Conservation (phyloP, 768 basidiomycete species). For the Tephrocybe rancida region DNA sequence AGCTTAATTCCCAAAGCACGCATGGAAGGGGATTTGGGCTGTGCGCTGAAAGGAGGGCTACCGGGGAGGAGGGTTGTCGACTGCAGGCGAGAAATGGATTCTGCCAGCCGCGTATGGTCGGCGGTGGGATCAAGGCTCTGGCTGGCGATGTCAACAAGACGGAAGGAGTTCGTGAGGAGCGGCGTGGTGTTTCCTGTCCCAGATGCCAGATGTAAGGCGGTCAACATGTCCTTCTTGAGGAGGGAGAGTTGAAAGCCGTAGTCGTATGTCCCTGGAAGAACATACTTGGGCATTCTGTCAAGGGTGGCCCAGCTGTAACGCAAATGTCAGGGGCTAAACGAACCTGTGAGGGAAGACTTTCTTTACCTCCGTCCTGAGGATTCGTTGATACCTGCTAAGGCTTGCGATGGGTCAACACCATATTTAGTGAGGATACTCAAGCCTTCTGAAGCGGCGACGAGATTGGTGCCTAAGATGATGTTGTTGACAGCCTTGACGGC, state of each 20-base stretch:
- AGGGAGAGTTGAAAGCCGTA: slow-evolving; percentile 13
- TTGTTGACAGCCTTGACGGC: slow-evolving; percentile 15
- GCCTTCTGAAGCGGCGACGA: slow-evolving; percentile 10
- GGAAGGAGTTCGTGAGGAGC: slow-evolving; percentile 8
- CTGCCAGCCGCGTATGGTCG: slow-evolving; percentile 7
- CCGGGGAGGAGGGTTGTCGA: neutral
- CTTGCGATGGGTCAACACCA: neutral
- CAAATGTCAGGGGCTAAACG: neutral
- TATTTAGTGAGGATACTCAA: slow-evolving; percentile 10
- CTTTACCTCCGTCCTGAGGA: slow-evolving; percentile 14
- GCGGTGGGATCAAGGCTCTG: neutral
- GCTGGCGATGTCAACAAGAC: slow-evolving; percentile 4
- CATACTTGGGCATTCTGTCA: slow-evolving; percentile 6
- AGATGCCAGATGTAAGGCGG: slow-evolving; percentile 11
- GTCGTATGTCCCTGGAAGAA: slow-evolving; percentile 12
- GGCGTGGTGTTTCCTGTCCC: slow-evolving; percentile 7
- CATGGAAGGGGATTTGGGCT: slow-evolving; percentile 8
- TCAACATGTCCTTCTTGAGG: slow-evolving; percentile 15
- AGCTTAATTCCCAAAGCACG: slow-evolving; percentile 11
- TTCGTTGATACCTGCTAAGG: slow-evolving; percentile 9
- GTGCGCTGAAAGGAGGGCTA: neutral
- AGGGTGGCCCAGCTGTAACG: slow-evolving; percentile 9
- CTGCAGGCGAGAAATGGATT: slow-evolving; percentile 1
- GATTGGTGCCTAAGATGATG: slow-evolving; percentile 11
- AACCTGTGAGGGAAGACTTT: neutral